Percentiles rank a stretch among this genome's conserved stretches.
Conservation (phyloP, 2,329 filamentous ascomycete species). For the Sordariomycetes sp. region DNA sequence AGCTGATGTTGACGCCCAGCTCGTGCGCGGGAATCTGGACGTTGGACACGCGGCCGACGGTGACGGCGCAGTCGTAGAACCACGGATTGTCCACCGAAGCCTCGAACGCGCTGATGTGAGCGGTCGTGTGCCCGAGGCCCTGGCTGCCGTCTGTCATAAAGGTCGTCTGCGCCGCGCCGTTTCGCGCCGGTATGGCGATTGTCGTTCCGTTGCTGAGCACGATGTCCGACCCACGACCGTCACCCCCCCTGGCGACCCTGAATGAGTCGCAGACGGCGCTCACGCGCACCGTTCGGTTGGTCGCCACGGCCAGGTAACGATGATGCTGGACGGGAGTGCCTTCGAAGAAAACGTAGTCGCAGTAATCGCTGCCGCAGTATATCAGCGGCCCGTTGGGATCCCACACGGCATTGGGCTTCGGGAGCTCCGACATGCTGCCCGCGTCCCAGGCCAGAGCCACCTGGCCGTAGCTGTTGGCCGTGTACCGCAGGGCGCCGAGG, state of each 20-base stretch:
- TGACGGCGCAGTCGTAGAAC: conserved; percentile 32
- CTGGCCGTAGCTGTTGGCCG: conserved; percentile 33
- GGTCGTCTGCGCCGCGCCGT: conserved; percentile 22
- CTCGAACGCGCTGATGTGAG: conserved; percentile 25
- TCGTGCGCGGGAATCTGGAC: conserved; percentile 24
- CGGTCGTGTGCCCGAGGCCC: conserved; percentile 15
- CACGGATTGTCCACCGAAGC: conserved; percentile 22
- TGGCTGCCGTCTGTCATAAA: conserved; percentile 21
- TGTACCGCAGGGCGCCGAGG: conserved; percentile 26
- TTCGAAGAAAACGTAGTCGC: conserved; percentile 29
- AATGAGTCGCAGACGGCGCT: conserved; percentile 18
- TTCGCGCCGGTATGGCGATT: conserved; percentile 19
- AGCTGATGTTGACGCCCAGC: conserved; percentile 22
- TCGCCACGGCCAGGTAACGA: conserved; percentile 16
- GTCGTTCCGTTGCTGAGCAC: conserved; percentile 6
- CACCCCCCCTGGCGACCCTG: conserved; percentile 18
- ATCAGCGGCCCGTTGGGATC: conserved; percentile 17
- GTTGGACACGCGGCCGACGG: conserved; percentile 19
- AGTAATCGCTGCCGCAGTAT: conserved; percentile 17
- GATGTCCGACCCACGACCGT: too few species aligned
- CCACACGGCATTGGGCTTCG: conserved; percentile 18
- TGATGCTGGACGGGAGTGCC: conserved; percentile 3
- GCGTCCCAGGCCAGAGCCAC: conserved; percentile 20
- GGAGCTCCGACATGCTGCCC: conserved; percentile 11
- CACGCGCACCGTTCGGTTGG: conserved; percentile 20